These are phyloP conservation scores for Aspergillus kassunensis DNA, from an alignment of 495 filamentous ascomycete species.

Conservation along the genomic window DNA sequence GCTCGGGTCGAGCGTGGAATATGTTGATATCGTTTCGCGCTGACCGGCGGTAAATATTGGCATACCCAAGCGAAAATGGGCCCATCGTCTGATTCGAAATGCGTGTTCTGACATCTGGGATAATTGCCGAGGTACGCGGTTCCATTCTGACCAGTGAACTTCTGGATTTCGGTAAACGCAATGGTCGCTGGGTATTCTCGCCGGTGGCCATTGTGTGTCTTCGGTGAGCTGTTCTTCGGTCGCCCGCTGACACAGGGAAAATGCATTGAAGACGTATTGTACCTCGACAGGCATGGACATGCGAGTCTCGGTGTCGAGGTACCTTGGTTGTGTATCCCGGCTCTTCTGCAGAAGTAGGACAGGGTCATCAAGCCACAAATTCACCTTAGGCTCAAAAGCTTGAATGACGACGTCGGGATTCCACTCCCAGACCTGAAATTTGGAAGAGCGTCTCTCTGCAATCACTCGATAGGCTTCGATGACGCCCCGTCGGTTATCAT, in stretches of 20 bases:
- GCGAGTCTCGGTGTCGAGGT: slow-evolving; percentile 37
- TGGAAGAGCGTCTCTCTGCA: slow-evolving; percentile 50
- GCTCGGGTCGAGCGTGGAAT: slow-evolving; percentile 64
- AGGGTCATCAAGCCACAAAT: slow-evolving; percentile 67
- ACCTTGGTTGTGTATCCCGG: slow-evolving; percentile 18
- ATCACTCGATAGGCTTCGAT: slow-evolving; percentile 81
- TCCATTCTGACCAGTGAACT: slow-evolving; percentile 32
- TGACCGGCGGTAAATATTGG: slow-evolving; percentile 38
- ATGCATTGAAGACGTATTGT: slow-evolving; percentile 44
- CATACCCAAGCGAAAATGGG: slow-evolving; percentile 44
- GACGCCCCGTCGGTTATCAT: slow-evolving; percentile 63
- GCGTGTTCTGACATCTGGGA: slow-evolving; percentile 56
- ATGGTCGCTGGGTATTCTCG: slow-evolving; percentile 56
- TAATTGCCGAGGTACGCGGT: slow-evolving; percentile 36
- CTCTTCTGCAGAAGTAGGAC: slow-evolving; percentile 56
- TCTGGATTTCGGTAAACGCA: slow-evolving; percentile 24
- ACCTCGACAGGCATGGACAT: slow-evolving; percentile 53
- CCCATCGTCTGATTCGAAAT: slow-evolving; percentile 73
- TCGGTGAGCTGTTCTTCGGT: slow-evolving; percentile 26
- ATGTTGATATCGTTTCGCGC: slow-evolving; percentile 69
- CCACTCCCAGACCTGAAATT: slow-evolving; percentile 57
- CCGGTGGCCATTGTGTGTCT: slow-evolving; percentile 67
- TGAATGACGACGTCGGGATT: slow-evolving; percentile 70
- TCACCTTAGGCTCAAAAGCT: slow-evolving; percentile 63
- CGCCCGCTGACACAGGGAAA: slow-evolving; percentile 41